These are phyloP conservation scores for Rhizophlyctis rosea DNA, from an alignment of 192 early-diverging fungal genomes.

Conservation along the genomic window DNA sequence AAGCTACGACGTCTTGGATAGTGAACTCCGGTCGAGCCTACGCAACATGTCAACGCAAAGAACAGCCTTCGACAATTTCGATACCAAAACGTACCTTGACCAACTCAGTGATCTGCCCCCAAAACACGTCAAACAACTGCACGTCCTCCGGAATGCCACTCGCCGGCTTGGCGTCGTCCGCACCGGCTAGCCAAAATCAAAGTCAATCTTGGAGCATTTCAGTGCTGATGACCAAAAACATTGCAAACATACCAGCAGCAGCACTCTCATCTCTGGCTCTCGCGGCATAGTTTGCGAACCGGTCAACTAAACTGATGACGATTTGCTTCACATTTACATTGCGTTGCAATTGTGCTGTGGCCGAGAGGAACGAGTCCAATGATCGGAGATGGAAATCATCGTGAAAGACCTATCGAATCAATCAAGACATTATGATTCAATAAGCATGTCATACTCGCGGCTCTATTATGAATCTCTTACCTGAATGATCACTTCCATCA, in stretches of 20 bases:
- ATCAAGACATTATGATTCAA: too few species aligned
- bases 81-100: slow-evolving; percentile 49
- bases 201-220: too few species aligned
- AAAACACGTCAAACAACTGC: slow-evolving; percentile 94
- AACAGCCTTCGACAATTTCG: not conserved
- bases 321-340: slow-evolving; percentile 96
- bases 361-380: slow-evolving; percentile 82
- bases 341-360: slow-evolving; percentile 85
- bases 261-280: slow-evolving; percentile 52
- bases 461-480: too few species aligned
- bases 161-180: slow-evolving; percentile 41
- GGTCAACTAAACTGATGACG: slow-evolving; percentile 92
- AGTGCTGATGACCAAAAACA: too few species aligned
- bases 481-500: slow-evolving; percentile 99
- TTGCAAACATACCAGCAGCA: too few species aligned
- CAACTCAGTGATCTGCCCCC: slow-evolving; percentile 89
- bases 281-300: slow-evolving; percentile 87
- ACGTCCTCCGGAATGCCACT: slow-evolving; percentile 85
- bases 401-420: slow-evolving; percentile 74
- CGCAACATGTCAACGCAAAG: too few species aligned
- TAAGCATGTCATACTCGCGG: too few species aligned
- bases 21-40: slow-evolving; percentile 87
- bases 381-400: slow-evolving; percentile 96
- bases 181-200: too few species aligned
- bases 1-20: slow-evolving; percentile 86